Evolutionary conservation across 2,329 filamentous ascomycete species (phyloP).

Genomic region (Alternaria brassicicola): DNA sequence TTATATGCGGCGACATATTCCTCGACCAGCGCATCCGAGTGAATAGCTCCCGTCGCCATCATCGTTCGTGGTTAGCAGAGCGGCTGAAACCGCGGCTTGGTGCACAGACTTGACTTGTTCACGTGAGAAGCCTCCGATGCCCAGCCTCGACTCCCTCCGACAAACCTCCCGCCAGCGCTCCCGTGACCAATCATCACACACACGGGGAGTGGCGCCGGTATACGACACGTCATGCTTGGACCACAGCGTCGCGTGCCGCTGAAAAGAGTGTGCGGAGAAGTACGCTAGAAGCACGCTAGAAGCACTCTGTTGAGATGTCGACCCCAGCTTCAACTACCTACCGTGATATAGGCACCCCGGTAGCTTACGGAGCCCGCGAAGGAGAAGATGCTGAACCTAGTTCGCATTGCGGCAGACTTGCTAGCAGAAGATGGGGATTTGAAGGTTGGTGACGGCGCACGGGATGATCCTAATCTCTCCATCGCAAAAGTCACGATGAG

Average conservation of each 20-base stretch:
- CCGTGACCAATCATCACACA: background rate
- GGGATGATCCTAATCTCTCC: background rate
- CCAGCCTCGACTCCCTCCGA: slow-evolving; percentile 13
- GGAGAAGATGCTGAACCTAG: background rate
- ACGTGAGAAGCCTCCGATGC: background rate
- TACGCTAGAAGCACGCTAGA: slow-evolving; percentile 32
- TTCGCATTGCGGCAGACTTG: background rate
- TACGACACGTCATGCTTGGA: slow-evolving; percentile 4
- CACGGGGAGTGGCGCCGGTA: slow-evolving; percentile 1
- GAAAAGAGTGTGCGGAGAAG: slow-evolving; percentile 22
- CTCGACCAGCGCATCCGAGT: background rate
- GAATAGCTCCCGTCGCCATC: slow-evolving; percentile 1
- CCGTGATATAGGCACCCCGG: slow-evolving; percentile 3
- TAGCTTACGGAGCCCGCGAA: background rate
- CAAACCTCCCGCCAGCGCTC: slow-evolving; percentile 17
- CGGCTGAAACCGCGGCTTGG: slow-evolving; percentile 2
- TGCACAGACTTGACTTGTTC: slow-evolving; percentile 3
- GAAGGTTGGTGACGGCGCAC: background rate
- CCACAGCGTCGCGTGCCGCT: background rate
- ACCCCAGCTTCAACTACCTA: slow-evolving; percentile 1
- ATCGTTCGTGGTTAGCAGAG: background rate
- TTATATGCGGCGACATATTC: background rate
- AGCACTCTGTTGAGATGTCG: slow-evolving; percentile 19
- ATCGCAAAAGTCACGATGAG: background rate
- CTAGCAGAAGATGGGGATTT: background rate